Evolutionary conservation across 1,284 basidiomycete genomes (phyloP).

Genomic region (Wolfiporia cocos): DNA sequence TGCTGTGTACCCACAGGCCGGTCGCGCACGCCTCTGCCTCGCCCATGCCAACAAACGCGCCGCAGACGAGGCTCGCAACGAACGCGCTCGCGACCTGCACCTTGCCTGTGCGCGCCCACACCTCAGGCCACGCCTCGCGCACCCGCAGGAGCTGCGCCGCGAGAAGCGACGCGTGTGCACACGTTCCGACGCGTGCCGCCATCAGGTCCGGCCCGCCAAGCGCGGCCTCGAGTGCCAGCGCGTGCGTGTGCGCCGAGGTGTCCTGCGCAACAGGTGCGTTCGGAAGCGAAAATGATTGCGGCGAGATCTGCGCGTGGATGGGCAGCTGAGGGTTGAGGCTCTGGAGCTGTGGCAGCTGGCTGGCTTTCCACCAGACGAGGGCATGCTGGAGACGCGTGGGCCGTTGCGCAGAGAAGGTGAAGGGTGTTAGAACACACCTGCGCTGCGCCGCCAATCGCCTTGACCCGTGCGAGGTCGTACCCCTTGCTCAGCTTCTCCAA

Average conservation of each 20-base stretch:
- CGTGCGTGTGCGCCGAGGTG: slow-evolving; percentile 72
- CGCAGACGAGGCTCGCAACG: slow-evolving; percentile 62
- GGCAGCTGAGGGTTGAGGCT: slow-evolving; percentile 60
- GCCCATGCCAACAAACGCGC: slow-evolving; percentile 63
- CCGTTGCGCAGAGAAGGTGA: neutral
- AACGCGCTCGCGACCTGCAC: slow-evolving; percentile 70
- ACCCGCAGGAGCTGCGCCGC: slow-evolving; percentile 67
- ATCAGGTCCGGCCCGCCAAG: slow-evolving; percentile 73
- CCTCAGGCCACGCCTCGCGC: slow-evolving; percentile 67
- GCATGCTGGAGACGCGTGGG: slow-evolving; percentile 45
- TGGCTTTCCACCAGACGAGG: slow-evolving; percentile 78
- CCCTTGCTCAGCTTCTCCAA: slow-evolving; percentile 66
- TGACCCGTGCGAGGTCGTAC: slow-evolving; percentile 61
- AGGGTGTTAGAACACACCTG: slow-evolving; percentile 39
- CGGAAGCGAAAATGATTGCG: slow-evolving; percentile 65
- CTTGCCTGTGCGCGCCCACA: slow-evolving; percentile 65
- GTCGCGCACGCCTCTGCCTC: slow-evolving; percentile 75
- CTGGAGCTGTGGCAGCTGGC: slow-evolving; percentile 56
- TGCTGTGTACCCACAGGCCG: slow-evolving; percentile 61
- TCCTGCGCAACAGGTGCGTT: slow-evolving; percentile 73
- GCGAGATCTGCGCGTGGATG: slow-evolving; percentile 59
- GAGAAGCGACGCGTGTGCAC: slow-evolving; percentile 58
- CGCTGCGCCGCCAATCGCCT: slow-evolving; percentile 67
- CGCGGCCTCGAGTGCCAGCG: slow-evolving; percentile 61
- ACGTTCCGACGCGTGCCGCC: slow-evolving; percentile 66